phyloP scores from a whole-genome alignment of 2,329 filamentous ascomycete species.

The Fusarium tanahbumbuense region DNA sequence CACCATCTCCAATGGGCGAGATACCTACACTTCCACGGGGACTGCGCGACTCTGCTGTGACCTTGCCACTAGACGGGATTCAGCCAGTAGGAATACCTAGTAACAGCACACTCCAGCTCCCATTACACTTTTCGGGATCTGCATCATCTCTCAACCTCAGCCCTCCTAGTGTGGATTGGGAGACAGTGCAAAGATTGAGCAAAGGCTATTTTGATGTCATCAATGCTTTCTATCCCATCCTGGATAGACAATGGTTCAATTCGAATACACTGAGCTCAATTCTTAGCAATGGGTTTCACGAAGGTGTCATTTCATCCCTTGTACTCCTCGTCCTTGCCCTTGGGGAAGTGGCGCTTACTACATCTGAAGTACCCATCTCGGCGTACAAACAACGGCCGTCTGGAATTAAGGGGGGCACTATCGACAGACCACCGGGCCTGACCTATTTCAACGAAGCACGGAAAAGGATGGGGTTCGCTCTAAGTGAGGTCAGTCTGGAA shows the following conservation, averaged over 20 bases:
- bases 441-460: constrained; percentile 72
- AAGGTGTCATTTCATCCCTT: constrained; percentile 63
- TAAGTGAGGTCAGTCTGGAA: constrained; percentile 66
- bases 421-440: constrained; percentile 65
- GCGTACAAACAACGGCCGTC: constrained; percentile 59
- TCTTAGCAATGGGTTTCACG: constrained; percentile 57
- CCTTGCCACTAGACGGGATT: constrained; percentile 41
- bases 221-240: constrained; percentile 68
- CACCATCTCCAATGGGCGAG: constrained; percentile 32
- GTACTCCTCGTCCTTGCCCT: constrained; percentile 69
- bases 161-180: constrained; percentile 55
- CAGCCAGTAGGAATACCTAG: constrained; percentile 33
- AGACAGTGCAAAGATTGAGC: constrained; percentile 62
- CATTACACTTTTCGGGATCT: constrained; percentile 37
- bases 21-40: constrained; percentile 36
- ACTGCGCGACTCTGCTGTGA: constrained; percentile 37
- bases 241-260: constrained; percentile 67
- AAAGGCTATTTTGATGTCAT: constrained; percentile 70
- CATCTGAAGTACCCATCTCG: constrained; percentile 59
- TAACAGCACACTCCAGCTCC: constrained; percentile 35
- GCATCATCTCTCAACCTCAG: constrained; percentile 28
- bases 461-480: constrained; percentile 67
- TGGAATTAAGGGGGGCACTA: constrained; percentile 64
- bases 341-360: constrained; percentile 67
- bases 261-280: constrained; percentile 59